phyloP scores from a whole-genome alignment of 1,284 basidiomycete genomes.

The Heterobasidion occidentale region DNA sequence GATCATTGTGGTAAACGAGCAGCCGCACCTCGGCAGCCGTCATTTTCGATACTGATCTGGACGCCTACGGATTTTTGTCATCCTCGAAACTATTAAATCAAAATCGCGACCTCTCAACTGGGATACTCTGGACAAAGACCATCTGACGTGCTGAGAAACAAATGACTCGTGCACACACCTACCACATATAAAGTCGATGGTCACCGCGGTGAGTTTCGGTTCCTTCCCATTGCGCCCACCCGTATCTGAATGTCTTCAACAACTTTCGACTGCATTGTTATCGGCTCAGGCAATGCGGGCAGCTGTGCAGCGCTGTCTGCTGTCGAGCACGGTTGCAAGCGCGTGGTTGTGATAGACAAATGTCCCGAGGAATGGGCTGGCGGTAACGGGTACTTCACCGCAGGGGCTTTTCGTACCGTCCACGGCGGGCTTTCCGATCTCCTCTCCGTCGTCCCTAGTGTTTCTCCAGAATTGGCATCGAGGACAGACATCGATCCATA shows the following conservation, averaged over 20 bases:
- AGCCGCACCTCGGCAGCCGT: no score
- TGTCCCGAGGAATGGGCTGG: slow-evolving; percentile 56
- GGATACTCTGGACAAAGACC: no score
- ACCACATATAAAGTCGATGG: no score
- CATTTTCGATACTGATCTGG: no score
- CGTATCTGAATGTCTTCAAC: background rate
- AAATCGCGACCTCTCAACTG: no score
- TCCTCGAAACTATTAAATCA: no score
- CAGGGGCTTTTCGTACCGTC: slow-evolving; percentile 55
- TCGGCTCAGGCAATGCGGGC: slow-evolving; percentile 65
- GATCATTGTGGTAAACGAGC: no score
- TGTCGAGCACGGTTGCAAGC: slow-evolving; percentile 45
- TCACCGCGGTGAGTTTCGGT: no score
- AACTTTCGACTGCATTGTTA: slow-evolving; percentile 48
- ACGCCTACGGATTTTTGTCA: no score
- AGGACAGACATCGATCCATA: slow-evolving; percentile 55
- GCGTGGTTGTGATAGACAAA: slow-evolving; percentile 59
- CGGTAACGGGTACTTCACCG: slow-evolving; percentile 67
- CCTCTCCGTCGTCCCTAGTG: slow-evolving; percentile 43
- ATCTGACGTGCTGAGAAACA: no score
- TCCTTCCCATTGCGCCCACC: no score
- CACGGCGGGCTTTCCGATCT: slow-evolving; percentile 53
- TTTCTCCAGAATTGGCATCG: slow-evolving; percentile 30
- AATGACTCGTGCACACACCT: no score
- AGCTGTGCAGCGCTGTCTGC: slow-evolving; percentile 58